A percentile compares a stretch with the other conserved stretches of the same genome.
Evolutionary conservation across 768 basidiomycete genomes (phyloP).

Genomic region (Kwoniella sp.): DNA sequence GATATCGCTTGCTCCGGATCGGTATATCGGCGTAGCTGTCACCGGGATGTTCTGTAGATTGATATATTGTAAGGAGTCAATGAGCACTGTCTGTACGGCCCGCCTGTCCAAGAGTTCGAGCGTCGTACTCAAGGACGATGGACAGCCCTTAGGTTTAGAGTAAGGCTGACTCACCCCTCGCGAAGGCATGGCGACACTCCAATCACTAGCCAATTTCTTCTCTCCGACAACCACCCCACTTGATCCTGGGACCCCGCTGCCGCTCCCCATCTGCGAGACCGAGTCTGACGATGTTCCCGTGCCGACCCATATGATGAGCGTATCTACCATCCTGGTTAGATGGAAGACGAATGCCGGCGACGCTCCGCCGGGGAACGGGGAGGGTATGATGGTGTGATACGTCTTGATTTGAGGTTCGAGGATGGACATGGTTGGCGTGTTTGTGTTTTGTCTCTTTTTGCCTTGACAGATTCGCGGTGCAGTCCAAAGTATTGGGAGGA

Average conservation of each 20-base stretch:
- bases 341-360: slow-evolving; percentile 41
- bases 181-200: slow-evolving; percentile 49
- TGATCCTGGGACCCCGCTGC: neutral
- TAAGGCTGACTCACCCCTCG: slow-evolving; percentile 35
- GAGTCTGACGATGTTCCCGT: slow-evolving; percentile 26
- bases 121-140: no score
- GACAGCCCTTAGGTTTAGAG: neutral
- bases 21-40: slow-evolving; percentile 41
- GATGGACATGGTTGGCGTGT: slow-evolving; percentile 1
- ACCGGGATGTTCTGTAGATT: slow-evolving; percentile 37
- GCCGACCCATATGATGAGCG: slow-evolving; percentile 45
- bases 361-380: slow-evolving; percentile 29
- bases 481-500: no score
- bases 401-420: slow-evolving; percentile 23
- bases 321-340: slow-evolving; percentile 38
- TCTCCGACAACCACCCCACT: slow-evolving; percentile 14
- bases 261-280: neutral
- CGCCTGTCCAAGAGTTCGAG: no score
- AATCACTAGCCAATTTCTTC: slow-evolving; percentile 39
- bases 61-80: no score
- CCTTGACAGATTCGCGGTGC: no score
- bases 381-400: slow-evolving; percentile 34
- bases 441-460: no score
- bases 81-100: no score
- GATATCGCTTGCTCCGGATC: slow-evolving; percentile 35